Base-by-base conservation (phyloP, 768 basidiomycete genomes). In the Chalciporus pseudorubinellus region DNA sequence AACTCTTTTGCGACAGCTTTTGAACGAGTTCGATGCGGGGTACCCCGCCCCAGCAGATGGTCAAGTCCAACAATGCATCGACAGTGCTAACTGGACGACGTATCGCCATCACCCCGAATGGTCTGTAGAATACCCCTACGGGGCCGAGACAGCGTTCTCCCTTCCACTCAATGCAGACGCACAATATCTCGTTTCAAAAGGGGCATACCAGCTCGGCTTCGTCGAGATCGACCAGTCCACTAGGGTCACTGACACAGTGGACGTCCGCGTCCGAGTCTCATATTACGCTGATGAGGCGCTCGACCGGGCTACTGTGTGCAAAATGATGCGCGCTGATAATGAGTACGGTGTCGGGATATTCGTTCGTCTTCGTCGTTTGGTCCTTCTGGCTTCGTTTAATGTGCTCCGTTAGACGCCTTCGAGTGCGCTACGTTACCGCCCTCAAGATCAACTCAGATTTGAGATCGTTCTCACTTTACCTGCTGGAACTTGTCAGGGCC, bases 401-500 rank as follows among this genome's bases (percentile, higher is more conserved):
- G 0, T 1, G 29, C 26, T 19, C 19, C n/a, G 47, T n/a, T 19
- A 77, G 76, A 75, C 74, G 1, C 70, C 70, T 2, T 34, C 8
- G 11, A 48, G 13, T 1, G n/a, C 28, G 1, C 42, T 24, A 24
- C 54, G 43, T 8, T 39, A 46, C 47, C 42, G 31, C 5, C 38
- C 24, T 5, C 50, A 52, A 16, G 53, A 63, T 18, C 53, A 43
- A 10, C 57, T 75, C 39, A 57, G 45, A 22, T 75, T 76, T 34
- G 69, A 71, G 6, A 62, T 74, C 13, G 69, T 62, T 16, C 56
- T 77, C 13, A 66, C 62, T 40, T 61, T 80, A 3, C 80, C 77
- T 8, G 61, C 60, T 14, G 59, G 62, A 7, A 56, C n/a, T n/a
- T n/a, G 46, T 5, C 46, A 57, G 13, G 42, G 55, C 18, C 39